A percentile compares a stretch with the other conserved stretches of the same genome.
These are phyloP conservation scores for Microdochium nivale DNA, from an alignment of 2,329 filamentous ascomycete genomes.

Conservation along the genomic window DNA sequence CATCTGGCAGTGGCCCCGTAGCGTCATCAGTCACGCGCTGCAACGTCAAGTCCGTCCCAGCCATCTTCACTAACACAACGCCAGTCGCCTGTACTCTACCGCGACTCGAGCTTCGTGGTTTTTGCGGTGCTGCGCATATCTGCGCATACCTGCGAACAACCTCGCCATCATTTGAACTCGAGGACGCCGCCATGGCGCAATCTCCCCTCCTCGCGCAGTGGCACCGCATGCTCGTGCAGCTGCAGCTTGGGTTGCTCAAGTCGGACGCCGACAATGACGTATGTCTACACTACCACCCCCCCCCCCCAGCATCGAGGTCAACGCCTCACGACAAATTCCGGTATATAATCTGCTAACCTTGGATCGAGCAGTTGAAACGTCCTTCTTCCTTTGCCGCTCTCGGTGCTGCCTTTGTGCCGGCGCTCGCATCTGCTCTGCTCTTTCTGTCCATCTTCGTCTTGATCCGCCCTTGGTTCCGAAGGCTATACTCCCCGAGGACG, in stretches of 20 bases:
- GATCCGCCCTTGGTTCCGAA: slow-evolving; percentile 8
- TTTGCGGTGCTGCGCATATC: no score
- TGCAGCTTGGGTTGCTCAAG: not conserved
- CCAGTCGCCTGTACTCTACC: no score
- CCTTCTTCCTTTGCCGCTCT: not conserved
- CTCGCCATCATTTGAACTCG: not conserved
- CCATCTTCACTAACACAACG: not conserved
- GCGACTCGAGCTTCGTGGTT: no score
- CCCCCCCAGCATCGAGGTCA: not conserved
- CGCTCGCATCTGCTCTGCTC: slow-evolving; percentile 7
- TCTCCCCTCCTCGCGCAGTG: not conserved
- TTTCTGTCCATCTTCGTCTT: slow-evolving; percentile 8
- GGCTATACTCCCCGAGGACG: slow-evolving; percentile 11
- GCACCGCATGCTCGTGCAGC: not conserved
- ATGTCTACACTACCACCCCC: not conserved
- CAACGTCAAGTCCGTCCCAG: no score
- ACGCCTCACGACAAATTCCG: not conserved
- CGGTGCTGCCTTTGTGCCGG: slow-evolving; percentile 8
- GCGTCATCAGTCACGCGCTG: no score
- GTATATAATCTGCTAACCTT: not conserved
- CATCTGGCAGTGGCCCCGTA: no score
- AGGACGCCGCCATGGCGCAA: not conserved
- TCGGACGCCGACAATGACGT: not conserved
- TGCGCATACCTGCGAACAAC: not conserved
- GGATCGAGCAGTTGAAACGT: not conserved